Percentiles rank a stretch among this genome's conserved stretches.
phyloP scores from a whole-genome alignment of 352 stramenopile genomes.

The Phytopythium montanum region DNA sequence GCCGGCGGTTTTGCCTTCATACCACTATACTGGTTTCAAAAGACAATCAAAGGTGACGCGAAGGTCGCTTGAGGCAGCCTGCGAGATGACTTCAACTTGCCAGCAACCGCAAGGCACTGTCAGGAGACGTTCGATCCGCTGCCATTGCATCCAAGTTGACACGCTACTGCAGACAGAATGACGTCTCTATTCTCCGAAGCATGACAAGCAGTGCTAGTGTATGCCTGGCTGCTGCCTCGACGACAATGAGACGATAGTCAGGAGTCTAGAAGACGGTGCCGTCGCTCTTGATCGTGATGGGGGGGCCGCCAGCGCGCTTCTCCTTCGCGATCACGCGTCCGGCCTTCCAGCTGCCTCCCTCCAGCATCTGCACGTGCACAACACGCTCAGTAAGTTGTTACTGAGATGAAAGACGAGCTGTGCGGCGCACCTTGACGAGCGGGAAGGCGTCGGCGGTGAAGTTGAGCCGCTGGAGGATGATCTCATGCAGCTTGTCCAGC shows the following conservation, averaged over 20 bases:
- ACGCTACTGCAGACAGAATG: not conserved
- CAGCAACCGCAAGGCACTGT: not conserved
- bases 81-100: no score
- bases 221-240: not conserved
- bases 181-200: not conserved
- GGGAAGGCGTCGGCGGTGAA: slow-evolving; percentile 74
- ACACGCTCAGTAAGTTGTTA: not conserved
- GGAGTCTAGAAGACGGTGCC: slow-evolving; percentile 73
- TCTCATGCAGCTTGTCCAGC: slow-evolving; percentile 70
- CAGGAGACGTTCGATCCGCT: not conserved
- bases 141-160: not conserved
- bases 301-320: slow-evolving; percentile 61
- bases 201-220: not conserved
- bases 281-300: slow-evolving; percentile 86
- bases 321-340: slow-evolving; percentile 78
- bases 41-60: no score
- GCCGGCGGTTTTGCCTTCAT: no score
- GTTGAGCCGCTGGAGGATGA: slow-evolving; percentile 59
- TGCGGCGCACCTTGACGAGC: slow-evolving; percentile 78
- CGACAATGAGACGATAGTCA: not conserved
- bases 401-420: not conserved
- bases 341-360: slow-evolving; percentile 85
- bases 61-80: no score
- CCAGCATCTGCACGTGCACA: slow-evolving; percentile 49
- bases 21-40: no score